Evolutionary conservation across 345 rosid species (phyloP), one percentile per base, ranked within the genome.

Genomic region (Salix viminalis): DNA sequence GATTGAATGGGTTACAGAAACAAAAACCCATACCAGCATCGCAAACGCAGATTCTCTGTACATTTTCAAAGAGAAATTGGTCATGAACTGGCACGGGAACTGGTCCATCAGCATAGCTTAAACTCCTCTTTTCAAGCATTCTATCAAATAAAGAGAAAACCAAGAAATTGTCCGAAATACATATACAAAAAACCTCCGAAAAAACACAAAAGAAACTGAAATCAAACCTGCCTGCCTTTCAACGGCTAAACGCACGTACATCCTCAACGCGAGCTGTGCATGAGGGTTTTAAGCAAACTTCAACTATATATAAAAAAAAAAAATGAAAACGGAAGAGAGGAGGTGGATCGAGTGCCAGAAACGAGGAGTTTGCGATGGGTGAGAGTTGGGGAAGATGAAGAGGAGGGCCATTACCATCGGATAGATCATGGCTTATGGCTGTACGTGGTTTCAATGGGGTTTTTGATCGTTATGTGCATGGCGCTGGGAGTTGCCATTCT

Each of bases 41-140:
- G 68, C 98, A 94, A 71, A 94, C 84, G 62, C 88, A 69, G 44
- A 96, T 94, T 41, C 90, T 85, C 21, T 83, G 87, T 23, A 96
- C 97, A 75, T 96, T 92, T 70, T 96, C 89, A 12, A 84, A 44
- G 10, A 96, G 92, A 86, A 91, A 88, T 2, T 81, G 80, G 41
- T 96, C 93, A 41, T 94, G 92, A 21, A 58, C 19, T 28, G 96
- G 97, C n/a, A 94, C 92, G 0, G 85, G 86, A 52, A 96, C 76
- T 0, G 95, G 90, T 36, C 99, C 99, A 87, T 96, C 97, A 4
- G 75, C 81, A 71, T 96, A 94, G 87, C 98, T 92, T 85, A 94
- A 84, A 74, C 94, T 91, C 83, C 98, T 86, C 73, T 87, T 91
- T 39, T 96, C 97, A 79, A 94, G 90, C 98, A 96, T 94, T 79